Percentiles rank a stretch among this genome's conserved stretches.
Conservation (phyloP, 306 rosid species). For the Begonia fuchsioides region DNA sequence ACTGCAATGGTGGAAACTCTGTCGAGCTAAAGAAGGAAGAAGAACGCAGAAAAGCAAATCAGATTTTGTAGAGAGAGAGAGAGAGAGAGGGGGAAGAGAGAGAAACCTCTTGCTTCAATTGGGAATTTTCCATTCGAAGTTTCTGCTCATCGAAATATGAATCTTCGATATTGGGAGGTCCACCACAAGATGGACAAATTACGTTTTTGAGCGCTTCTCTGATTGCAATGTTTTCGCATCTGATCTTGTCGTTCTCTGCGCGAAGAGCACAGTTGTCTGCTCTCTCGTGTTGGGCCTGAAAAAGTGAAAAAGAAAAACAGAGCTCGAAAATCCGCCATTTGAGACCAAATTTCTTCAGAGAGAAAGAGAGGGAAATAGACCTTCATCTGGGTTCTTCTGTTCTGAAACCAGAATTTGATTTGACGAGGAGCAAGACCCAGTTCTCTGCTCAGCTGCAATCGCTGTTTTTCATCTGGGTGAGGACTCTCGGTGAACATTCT, state of each 20-base stretch:
- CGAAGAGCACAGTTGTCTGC: slow-evolving; percentile 66
- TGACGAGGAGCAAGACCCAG: slow-evolving; percentile 89
- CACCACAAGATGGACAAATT: slow-evolving; percentile 87
- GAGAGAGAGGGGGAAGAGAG: no score
- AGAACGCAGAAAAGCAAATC: slow-evolving; percentile 2
- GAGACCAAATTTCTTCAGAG: no score
- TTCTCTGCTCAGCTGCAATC: slow-evolving; percentile 75
- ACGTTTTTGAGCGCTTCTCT: slow-evolving; percentile 92
- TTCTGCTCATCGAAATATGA: slow-evolving; percentile 77
- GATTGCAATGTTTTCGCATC: slow-evolving; percentile 88
- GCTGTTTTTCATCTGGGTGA: slow-evolving; percentile 94
- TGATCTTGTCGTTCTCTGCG: slow-evolving; percentile 83
- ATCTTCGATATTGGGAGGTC: slow-evolving; percentile 70
- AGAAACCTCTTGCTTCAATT: slow-evolving; percentile 73
- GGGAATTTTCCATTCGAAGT: slow-evolving; percentile 68
- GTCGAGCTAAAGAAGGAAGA: slow-evolving; percentile 50
- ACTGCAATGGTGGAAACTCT: slow-evolving; percentile 91
- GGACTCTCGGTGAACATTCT: slow-evolving; percentile 91
- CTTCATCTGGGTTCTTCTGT: slow-evolving; percentile 96
- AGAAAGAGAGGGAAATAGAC: slow-evolving; percentile 18
- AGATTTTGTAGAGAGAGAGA: no score
- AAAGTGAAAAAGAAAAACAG: not conserved
- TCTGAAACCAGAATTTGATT: slow-evolving; percentile 98
- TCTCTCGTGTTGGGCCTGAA: slow-evolving; percentile 86
- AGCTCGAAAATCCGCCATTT: no score